phyloP scores from a whole-genome alignment of 73 alveolate species.

The Paramecium primaurelia region DNA sequence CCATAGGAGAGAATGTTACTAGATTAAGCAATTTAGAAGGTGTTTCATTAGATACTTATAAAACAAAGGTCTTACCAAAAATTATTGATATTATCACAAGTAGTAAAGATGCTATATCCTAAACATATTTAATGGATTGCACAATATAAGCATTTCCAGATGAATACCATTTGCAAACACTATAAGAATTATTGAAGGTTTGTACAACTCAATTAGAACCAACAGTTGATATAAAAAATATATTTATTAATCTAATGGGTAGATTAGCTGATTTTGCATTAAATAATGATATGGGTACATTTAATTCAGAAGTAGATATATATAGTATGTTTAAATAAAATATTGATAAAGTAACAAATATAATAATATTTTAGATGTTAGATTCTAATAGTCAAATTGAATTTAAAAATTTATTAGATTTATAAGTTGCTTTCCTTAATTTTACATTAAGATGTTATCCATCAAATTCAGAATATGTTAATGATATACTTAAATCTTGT shows the following conservation, averaged over 20 bases:
- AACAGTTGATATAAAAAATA: slow-evolving; percentile 87
- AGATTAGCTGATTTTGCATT: slow-evolving; percentile 91
- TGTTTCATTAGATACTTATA: slow-evolving; percentile 78
- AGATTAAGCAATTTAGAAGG: slow-evolving; percentile 93
- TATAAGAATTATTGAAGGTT: slow-evolving; percentile 83
- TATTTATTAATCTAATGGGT: slow-evolving; percentile 88
- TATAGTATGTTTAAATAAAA: slow-evolving; percentile 85
- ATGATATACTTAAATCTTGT: slow-evolving; percentile 79
- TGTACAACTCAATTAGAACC: slow-evolving; percentile 83
- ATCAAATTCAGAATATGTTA: slow-evolving; percentile 71
- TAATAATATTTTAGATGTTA: slow-evolving; percentile 17
- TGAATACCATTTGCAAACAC: slow-evolving; percentile 89
- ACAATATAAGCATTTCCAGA: slow-evolving; percentile 96
- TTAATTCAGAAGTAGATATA: slow-evolving; percentile 73
- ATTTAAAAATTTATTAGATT: slow-evolving; percentile 81
- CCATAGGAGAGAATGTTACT: slow-evolving; percentile 94
- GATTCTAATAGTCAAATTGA: slow-evolving; percentile 68
- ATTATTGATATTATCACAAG: slow-evolving; percentile 83
- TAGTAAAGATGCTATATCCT: slow-evolving; percentile 90
- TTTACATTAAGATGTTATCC: slow-evolving; percentile 92
- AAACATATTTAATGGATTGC: slow-evolving; percentile 96
- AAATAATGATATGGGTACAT: slow-evolving; percentile 42
- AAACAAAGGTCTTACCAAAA: slow-evolving; percentile 86
- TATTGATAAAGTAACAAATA: slow-evolving; percentile 77
- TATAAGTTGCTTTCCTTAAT: slow-evolving; percentile 87